Percentiles rank a stretch among this genome's conserved stretches.
Conservation (phyloP, 257 asterid species). For the Buddleja alternifolia region DNA sequence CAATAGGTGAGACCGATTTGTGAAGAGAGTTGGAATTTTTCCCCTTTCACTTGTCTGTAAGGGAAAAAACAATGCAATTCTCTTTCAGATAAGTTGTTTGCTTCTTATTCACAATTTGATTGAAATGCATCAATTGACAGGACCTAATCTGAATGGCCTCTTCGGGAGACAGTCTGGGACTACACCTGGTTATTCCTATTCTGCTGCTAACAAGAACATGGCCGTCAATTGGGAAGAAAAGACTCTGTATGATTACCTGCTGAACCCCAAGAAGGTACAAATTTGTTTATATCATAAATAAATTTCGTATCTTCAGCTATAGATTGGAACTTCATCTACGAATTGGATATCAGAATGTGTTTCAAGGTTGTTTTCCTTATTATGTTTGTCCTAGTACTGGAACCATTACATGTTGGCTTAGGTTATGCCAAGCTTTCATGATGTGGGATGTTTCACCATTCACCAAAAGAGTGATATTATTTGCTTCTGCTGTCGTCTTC, state of each 20-base stretch:
- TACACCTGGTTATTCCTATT: conserved; percentile 82
- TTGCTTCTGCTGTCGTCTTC: not conserved
- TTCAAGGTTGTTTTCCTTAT: not conserved
- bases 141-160: conserved; percentile 84
- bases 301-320: not conserved
- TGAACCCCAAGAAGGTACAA: conserved; percentile 80
- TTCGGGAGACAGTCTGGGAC: conserved; percentile 90
- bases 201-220: conserved; percentile 82
- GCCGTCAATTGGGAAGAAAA: conserved; percentile 83
- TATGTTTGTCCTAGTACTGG: not conserved
- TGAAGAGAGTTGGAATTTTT: not conserved
- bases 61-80: not conserved
- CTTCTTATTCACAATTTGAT: conserved; percentile 9
- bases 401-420: too few relatives aligned
- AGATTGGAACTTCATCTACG: not conserved
- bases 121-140: conserved; percentile 32
- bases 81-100: not conserved
- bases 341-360: not conserved
- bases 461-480: too few relatives aligned
- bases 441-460: too few relatives aligned
- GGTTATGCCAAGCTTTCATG: too few relatives aligned
- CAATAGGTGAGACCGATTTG: not conserved
- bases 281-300: not conserved
- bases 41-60: not conserved
- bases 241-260: conserved; percentile 77